Percentiles rank a stretch among this genome's conserved stretches.
Evolutionary conservation across 2,329 filamentous ascomycete species (phyloP).

Genomic region (Huntiella decipiens): DNA sequence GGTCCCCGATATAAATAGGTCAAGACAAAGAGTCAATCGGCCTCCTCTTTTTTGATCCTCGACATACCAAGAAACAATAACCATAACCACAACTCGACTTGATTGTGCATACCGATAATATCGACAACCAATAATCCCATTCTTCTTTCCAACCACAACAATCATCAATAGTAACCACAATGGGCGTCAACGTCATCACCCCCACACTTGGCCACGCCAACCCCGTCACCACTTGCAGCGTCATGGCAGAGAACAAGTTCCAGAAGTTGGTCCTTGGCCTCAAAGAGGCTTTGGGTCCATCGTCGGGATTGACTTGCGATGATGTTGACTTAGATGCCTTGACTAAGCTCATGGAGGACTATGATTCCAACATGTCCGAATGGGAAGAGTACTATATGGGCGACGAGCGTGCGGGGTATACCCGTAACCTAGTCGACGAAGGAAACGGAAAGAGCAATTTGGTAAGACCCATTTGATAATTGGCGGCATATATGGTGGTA

Average conservation of each 20-base stretch:
- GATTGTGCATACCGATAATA: not conserved
- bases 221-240: slow-evolving; percentile 2
- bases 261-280: slow-evolving; percentile 54
- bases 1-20: no score
- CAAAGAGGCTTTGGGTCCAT: slow-evolving; percentile 56
- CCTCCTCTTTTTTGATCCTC: not conserved
- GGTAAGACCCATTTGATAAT: slow-evolving; percentile 25
- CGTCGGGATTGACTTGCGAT: slow-evolving; percentile 62
- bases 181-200: slow-evolving; percentile 10
- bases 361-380: slow-evolving; percentile 46
- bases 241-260: slow-evolving; percentile 29
- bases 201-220: slow-evolving; percentile 6
- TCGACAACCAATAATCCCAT: not conserved
- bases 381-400: slow-evolving; percentile 61
- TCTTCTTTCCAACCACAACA: not conserved
- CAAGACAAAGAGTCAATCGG: not conserved
- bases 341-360: slow-evolving; percentile 52
- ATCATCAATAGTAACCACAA: slow-evolving; percentile 1
- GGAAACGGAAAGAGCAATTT: slow-evolving; percentile 66
- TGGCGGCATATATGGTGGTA: not conserved
- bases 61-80: slow-evolving; percentile 1
- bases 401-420: slow-evolving; percentile 56
- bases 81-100: slow-evolving; percentile 1
- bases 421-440: slow-evolving; percentile 74
- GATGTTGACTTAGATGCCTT: slow-evolving; percentile 62